Evolutionary conservation across 352 stramenopile genomes (phyloP), one percentile per base, ranked within the genome.

Genomic region (Phytophthora rubi): DNA sequence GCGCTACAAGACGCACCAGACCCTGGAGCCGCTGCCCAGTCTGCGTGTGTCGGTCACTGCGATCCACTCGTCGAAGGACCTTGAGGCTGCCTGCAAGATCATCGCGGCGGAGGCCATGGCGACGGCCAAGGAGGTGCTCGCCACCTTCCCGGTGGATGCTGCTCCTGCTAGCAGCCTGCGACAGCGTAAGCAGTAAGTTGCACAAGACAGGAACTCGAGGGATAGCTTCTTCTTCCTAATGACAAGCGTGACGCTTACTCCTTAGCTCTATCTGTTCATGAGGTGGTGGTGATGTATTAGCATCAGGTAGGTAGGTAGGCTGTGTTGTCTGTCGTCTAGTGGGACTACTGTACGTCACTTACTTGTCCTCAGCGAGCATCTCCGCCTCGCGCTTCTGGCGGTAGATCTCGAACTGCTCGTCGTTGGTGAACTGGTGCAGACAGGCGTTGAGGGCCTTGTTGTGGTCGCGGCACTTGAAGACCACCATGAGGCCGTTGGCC

Each of bases 371-470:
- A n/a, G 71, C 42, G 21, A 77, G 21, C 68, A 93, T 74, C 18
- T 91, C 83, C 62, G 78, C 73, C 68, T 84, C 75, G 51, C 83
- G 84, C 71, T 86, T 82, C 67, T 88, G 67, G 64, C 84, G 83
- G 69, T 90, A 93, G 23, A 70, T 55, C 56, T 89, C 79, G 70
- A 94, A 93, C 73, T 88, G 68, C 59, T 92, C 85, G 44, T 83
- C 70, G 68, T 88, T 92, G 21, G 88, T 95, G 72, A 88, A 94
- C 66, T 93, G 74, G 65, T 91, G 82, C 59, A 95, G 67, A 58
- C 88, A 94, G 13, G 86, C 83, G 73, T 95, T 94, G 73, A 94
- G 81, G n/a, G 73, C 83, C 59, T 77, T 81, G 73, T 94, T 95
- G 49, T 89, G 79, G 13, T 80, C 74, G 23, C 86, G 88, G 69